A percentile compares a stretch with the other conserved stretches of the same genome.
phyloP scores from a whole-genome alignment of 345 rosid genomes.

The Toxicodendron radicans region DNA sequence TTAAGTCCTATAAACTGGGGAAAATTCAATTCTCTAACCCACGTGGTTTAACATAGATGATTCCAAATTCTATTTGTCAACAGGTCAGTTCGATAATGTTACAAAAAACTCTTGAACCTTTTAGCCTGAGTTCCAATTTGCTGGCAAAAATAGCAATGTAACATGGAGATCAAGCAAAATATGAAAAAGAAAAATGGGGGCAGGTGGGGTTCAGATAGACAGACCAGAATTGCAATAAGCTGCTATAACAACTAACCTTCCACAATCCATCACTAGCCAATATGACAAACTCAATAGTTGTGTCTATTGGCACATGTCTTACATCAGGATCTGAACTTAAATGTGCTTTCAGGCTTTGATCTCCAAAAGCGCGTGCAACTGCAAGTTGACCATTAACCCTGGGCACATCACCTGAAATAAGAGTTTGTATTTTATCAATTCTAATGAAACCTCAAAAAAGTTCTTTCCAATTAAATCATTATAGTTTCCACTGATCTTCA shows the following conservation, averaged over 20 bases:
- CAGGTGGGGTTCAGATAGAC: background rate
- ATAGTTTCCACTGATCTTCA: background rate
- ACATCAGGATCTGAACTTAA: slow-evolving; percentile 58
- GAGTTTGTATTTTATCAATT: slow-evolving; percentile 16
- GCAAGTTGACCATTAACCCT: slow-evolving; percentile 65
- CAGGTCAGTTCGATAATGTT: background rate
- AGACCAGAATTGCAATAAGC: slow-evolving; percentile 6
- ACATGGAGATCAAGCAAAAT: background rate
- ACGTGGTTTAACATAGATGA: background rate
- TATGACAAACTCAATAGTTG: slow-evolving; percentile 47
- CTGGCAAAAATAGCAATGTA: background rate
- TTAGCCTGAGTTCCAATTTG: background rate
- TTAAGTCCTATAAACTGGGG: background rate
- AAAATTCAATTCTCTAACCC: background rate
- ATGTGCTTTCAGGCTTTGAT: slow-evolving; percentile 63
- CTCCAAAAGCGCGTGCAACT: slow-evolving; percentile 63
- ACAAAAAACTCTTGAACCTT: background rate
- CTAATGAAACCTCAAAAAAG: background rate
- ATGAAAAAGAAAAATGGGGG: background rate
- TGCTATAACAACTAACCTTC: slow-evolving; percentile 48
- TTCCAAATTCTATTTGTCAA: background rate
- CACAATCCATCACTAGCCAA: slow-evolving; percentile 64
- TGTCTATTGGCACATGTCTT: slow-evolving; percentile 44
- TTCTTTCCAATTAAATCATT: background rate
- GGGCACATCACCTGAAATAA: slow-evolving; percentile 57